phyloP scores from a whole-genome alignment of 2,329 filamentous ascomycete genomes.

The Paecilomyces niveus region DNA sequence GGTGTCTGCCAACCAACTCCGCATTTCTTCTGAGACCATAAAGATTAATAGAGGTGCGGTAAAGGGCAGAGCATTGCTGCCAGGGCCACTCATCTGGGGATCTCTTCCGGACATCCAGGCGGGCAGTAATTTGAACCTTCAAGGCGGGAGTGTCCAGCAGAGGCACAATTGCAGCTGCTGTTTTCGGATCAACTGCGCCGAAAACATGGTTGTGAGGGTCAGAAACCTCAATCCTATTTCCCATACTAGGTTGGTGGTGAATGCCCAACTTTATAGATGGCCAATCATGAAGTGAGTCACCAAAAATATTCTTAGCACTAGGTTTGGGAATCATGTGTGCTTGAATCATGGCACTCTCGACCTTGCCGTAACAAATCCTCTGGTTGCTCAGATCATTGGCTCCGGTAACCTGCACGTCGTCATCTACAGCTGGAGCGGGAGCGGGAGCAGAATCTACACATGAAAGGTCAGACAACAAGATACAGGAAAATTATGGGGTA shows the following conservation, averaged over 20 bases:
- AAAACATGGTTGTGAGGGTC: constrained; percentile 68
- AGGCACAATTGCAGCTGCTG: constrained; percentile 60
- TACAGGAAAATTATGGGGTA: not conserved
- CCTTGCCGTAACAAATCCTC: constrained; percentile 73
- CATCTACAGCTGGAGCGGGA: constrained; percentile 18
- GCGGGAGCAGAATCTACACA: constrained; percentile 11
- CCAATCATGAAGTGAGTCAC: constrained; percentile 51
- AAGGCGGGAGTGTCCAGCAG: constrained; percentile 61
- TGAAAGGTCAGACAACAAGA: constrained; percentile 8
- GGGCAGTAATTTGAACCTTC: constrained; percentile 63
- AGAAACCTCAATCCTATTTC: constrained; percentile 60
- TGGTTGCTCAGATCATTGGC: constrained; percentile 56
- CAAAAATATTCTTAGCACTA: constrained; percentile 51
- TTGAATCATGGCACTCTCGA: constrained; percentile 61
- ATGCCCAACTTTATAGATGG: constrained; percentile 69
- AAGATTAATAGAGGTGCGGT: constrained; percentile 64
- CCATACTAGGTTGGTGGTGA: constrained; percentile 50
- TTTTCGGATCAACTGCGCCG: constrained; percentile 64
- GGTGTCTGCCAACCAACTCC: constrained; percentile 57
- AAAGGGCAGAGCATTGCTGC: constrained; percentile 52
- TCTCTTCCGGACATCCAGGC: constrained; percentile 61
- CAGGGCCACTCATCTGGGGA: constrained; percentile 59
- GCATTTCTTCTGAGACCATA: constrained; percentile 68
- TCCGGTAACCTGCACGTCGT: constrained; percentile 38
- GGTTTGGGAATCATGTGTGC: constrained; percentile 65